phyloP scores from a whole-genome alignment of 345 rosid species.

The Citrus sinensis region DNA sequence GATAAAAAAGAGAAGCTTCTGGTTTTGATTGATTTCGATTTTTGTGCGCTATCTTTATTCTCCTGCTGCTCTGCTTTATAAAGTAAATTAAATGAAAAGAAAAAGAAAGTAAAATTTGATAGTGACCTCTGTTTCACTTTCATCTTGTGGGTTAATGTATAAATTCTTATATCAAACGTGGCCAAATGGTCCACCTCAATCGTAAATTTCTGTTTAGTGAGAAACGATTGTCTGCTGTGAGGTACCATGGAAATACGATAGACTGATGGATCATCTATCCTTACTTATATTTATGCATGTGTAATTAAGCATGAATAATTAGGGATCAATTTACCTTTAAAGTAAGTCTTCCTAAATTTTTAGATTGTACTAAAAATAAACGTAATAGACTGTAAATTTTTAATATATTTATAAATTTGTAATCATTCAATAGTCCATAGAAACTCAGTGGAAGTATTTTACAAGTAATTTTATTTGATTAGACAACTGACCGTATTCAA shows the following conservation, averaged over 20 bases:
- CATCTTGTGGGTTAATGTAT: not conserved
- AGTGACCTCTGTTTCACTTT: not conserved
- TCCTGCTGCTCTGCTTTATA: not conserved
- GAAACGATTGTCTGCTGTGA: not conserved
- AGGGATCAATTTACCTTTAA: no score
- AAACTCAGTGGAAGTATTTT: no score
- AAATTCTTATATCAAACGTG: not conserved
- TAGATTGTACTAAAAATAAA: no score
- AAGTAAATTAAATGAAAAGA: not conserved
- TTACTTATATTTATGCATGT: no score
- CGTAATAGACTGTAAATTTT: no score
- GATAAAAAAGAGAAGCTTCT: slow-evolving; percentile 17
- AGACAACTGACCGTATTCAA: accelerated
- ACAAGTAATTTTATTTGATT: no score
- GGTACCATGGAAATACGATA: not conserved
- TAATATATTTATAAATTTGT: no score
- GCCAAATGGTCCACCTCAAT: not conserved
- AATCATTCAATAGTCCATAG: no score
- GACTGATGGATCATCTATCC: not conserved
- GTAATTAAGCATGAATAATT: no score
- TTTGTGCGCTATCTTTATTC: not conserved
- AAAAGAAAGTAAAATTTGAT: not conserved
- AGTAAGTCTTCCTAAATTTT: no score
- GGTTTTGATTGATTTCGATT: not conserved
- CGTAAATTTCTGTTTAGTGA: slow-evolving; percentile 1